A percentile compares a stretch with the other conserved stretches of the same genome.
These are phyloP conservation scores for Vitis hybrid DNA, from an alignment of 177 flowering plant species.

Conservation along the genomic window DNA sequence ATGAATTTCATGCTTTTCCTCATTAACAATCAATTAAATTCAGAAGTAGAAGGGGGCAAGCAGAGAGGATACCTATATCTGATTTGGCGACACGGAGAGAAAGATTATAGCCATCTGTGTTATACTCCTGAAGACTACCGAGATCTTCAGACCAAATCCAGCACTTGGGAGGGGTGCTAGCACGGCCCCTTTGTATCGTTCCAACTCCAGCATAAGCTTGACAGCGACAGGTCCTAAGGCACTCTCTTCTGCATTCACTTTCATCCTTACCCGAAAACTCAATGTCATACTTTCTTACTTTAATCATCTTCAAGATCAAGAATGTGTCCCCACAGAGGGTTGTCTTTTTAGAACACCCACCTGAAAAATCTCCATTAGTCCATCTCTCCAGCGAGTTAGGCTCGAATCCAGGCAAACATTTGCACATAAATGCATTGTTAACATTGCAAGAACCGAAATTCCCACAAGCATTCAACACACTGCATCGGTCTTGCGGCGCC, in stretches of 20 bases:
- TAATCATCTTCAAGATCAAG: constrained; percentile 11
- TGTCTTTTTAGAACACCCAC: background rate
- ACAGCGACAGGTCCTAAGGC: too few relatives aligned
- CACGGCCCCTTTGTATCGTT: too few relatives aligned
- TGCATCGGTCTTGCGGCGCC: constrained; percentile 9
- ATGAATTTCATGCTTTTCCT: too few relatives aligned
- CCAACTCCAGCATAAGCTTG: too few relatives aligned
- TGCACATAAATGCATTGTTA: background rate
- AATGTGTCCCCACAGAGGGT: background rate
- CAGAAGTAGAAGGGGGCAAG: too few relatives aligned
- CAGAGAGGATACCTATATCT: constrained; percentile 22
- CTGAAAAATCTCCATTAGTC: constrained; percentile 6
- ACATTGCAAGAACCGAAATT: constrained; percentile 9
- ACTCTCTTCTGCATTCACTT: too few relatives aligned
- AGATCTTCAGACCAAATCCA: constrained; percentile 24
- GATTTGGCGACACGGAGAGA: constrained; percentile 15
- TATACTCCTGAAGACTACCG: constrained; percentile 14
- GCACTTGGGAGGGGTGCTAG: too few relatives aligned
- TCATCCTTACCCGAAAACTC: too few relatives aligned
- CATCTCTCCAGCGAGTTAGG: background rate
- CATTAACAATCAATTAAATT: too few relatives aligned
- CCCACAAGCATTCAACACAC: constrained; percentile 6
- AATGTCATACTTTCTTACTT: background rate
- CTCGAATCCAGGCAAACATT: constrained; percentile 14
- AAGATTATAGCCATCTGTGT: background rate